phyloP scores from a whole-genome alignment of 257 asterid species.

The Nicotiana tomentosiformis region DNA sequence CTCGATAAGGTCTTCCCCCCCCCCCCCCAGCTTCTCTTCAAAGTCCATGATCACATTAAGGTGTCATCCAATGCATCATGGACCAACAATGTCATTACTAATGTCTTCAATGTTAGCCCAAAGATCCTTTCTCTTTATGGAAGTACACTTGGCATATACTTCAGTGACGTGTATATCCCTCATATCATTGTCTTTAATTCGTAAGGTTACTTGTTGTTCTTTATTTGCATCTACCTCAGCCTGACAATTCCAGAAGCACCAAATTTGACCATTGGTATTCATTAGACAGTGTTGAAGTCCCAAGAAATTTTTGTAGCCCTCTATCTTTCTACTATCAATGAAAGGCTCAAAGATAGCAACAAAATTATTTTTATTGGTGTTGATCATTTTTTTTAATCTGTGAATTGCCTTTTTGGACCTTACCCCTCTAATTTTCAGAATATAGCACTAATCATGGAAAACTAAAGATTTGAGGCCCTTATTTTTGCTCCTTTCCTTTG shows the following conservation, averaged over 20 bases:
- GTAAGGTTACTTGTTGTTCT: too few species aligned
- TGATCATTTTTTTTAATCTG: not conserved
- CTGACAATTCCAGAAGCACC: not conserved
- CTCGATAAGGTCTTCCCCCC: not conserved
- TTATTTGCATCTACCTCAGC: too few species aligned
- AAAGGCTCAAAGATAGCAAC: not conserved
- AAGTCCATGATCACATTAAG: too few species aligned
- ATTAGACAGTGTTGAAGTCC: not conserved
- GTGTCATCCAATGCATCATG: too few species aligned
- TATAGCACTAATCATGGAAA: not conserved
- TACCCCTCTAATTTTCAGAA: too few species aligned
- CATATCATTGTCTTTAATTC: too few species aligned
- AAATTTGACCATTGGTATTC: not conserved
- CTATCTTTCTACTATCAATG: not conserved
- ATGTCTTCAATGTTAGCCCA: not conserved
- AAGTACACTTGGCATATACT: not conserved
- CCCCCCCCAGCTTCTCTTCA: too few species aligned
- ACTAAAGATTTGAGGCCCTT: not conserved
- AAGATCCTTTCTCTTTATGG: not conserved
- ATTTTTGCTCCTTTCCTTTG: too few species aligned
- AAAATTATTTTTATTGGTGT: too few species aligned
- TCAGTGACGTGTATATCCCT: too few species aligned
- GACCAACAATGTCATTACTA: not conserved
- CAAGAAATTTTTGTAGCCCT: not conserved
- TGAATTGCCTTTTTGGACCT: not conserved